phyloP scores from a whole-genome alignment of 345 rosid genomes.

The Triadica sebifera region DNA sequence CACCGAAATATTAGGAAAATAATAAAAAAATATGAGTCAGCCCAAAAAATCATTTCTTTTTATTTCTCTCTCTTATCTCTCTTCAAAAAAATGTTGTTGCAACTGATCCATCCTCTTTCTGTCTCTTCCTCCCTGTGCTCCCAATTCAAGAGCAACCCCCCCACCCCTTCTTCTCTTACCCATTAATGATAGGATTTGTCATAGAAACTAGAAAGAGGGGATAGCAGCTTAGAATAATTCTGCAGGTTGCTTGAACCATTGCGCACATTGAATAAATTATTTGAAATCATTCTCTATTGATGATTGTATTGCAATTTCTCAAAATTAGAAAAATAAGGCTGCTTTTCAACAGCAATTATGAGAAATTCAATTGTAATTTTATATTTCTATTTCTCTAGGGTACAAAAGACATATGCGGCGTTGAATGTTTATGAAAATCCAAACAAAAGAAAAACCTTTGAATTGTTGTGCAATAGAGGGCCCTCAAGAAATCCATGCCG shows the following conservation, averaged over 20 bases:
- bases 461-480: not conserved
- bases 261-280: not conserved
- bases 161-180: too few species aligned
- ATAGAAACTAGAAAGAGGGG: not conserved
- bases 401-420: constrained; percentile 37
- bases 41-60: too few species aligned
- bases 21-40: too few species aligned
- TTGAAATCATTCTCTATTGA: not conserved
- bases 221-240: not conserved
- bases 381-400: constrained; percentile 27
- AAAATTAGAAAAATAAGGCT: not conserved
- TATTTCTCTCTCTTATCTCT: too few species aligned
- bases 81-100: too few species aligned
- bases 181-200: not conserved
- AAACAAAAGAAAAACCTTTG: not conserved
- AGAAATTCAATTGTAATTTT: not conserved
- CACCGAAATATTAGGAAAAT: too few species aligned
- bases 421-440: not conserved
- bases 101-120: too few species aligned
- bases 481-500: not conserved
- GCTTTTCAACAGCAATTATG: not conserved
- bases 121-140: too few species aligned
- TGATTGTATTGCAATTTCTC: not conserved
- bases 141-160: too few species aligned
- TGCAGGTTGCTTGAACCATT: not conserved